Conservation (phyloP, 129 eudicot species). For the Arctium minus region DNA sequence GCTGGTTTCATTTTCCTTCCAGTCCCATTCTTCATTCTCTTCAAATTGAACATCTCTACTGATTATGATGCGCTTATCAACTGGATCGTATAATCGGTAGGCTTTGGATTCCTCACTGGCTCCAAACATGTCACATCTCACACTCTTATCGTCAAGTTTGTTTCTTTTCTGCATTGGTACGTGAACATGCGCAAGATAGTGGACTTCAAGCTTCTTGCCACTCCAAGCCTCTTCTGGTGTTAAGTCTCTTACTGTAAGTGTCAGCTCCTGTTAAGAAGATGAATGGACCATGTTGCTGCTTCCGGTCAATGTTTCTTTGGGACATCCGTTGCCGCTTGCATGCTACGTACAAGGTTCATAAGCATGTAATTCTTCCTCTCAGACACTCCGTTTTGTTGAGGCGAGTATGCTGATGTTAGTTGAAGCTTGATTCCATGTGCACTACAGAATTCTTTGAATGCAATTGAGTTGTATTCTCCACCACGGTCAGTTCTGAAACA, state of each 20-base stretch:
- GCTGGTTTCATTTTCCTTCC: neutral
- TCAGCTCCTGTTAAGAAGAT: neutral
- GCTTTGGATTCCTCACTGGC: neutral
- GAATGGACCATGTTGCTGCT: neutral
- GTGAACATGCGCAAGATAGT: neutral
- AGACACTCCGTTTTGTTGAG: neutral
- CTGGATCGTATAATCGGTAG: neutral
- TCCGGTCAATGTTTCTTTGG: neutral
- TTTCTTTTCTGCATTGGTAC: neutral
- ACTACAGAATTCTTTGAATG: neutral
- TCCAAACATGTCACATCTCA: neutral
- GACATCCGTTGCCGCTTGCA: neutral
- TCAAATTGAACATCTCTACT: neutral
- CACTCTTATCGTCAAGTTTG: neutral
- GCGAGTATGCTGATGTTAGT: neutral
- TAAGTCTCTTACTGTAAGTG: neutral
- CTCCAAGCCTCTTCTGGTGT: neutral
- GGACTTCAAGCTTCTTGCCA: too few relatives aligned
- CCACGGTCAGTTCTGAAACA: neutral
- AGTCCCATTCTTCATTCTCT: neutral
- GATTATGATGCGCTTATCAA: neutral
- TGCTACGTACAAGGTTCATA: neutral
- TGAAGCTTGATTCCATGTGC: neutral
- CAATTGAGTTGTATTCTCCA: neutral
- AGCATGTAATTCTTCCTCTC: neutral